Conservation (phyloP, 2,329 filamentous ascomycete genomes). For the Pseudogymnoascus sp. region DNA sequence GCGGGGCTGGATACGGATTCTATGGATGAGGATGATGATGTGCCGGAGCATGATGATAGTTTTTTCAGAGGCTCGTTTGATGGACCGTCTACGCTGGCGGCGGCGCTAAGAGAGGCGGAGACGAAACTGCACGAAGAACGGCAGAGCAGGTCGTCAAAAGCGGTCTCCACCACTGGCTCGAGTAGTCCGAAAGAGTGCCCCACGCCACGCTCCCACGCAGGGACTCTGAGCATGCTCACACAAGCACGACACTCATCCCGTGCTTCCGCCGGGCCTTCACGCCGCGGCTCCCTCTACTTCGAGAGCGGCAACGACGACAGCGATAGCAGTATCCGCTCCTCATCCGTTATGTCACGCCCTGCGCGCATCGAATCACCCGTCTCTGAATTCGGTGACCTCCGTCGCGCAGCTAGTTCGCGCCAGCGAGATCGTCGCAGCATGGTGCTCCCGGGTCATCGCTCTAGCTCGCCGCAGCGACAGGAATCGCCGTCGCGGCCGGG, state of each 20-base stretch:
- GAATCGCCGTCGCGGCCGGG: constrained; percentile 69
- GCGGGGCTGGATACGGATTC: constrained; percentile 79
- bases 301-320: constrained; percentile 80
- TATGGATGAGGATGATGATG: constrained; percentile 39
- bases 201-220: constrained; percentile 77
- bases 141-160: constrained; percentile 43
- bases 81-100: constrained; percentile 46
- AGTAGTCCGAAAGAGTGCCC: constrained; percentile 86
- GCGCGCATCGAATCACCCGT: constrained; percentile 41
- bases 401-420: constrained; percentile 67
- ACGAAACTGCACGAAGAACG: constrained; percentile 27
- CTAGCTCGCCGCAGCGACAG: constrained; percentile 73
- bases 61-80: constrained; percentile 49
- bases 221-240: constrained; percentile 47
- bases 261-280: constrained; percentile 46
- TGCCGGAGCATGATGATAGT: constrained; percentile 43
- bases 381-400: constrained; percentile 77
- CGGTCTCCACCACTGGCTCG: constrained; percentile 71
- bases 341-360: constrained; percentile 60
- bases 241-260: constrained; percentile 28
- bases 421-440: constrained; percentile 83
- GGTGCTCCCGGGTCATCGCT: constrained; percentile 57
- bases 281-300: constrained; percentile 68
- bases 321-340: constrained; percentile 79
- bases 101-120: constrained; percentile 38